Conservation (phyloP, 345 rosid genomes). For the Punica granatum region DNA sequence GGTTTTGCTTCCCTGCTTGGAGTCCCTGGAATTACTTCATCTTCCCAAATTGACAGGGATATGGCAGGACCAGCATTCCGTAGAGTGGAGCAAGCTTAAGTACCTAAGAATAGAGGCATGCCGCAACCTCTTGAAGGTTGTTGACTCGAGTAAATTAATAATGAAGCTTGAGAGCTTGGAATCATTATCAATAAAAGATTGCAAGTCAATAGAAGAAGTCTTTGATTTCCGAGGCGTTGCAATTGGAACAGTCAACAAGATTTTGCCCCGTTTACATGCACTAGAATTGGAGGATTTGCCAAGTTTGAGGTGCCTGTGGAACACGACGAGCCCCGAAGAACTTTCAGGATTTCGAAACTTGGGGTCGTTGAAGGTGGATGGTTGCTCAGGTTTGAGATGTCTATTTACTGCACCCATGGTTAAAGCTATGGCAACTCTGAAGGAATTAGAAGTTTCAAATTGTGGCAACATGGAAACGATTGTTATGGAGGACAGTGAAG, state of each 20-base stretch:
- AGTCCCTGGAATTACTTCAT: not conserved
- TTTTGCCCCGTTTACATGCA: not conserved
- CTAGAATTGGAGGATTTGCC: not conserved
- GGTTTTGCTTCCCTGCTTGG: conserved; percentile 2
- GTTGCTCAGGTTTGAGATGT: not conserved
- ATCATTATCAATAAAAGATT: not conserved
- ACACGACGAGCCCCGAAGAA: not conserved
- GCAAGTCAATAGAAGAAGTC: not conserved
- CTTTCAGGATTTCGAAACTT: not conserved
- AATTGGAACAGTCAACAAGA: not conserved
- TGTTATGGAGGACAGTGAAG: too few relatives aligned
- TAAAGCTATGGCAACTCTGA: conserved; percentile 1
- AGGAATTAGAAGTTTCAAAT: too few relatives aligned
- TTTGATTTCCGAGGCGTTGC: not conserved
- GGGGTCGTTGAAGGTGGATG: not conserved
- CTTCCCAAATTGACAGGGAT: not conserved
- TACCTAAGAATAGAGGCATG: not conserved
- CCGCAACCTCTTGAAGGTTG: not conserved
- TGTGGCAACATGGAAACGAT: too few relatives aligned
- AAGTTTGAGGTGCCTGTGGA: not conserved
- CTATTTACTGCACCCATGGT: not conserved
- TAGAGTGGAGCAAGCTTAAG: not conserved
- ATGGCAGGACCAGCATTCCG: not conserved
- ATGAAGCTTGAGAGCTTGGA: not conserved
- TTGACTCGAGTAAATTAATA: not conserved